phyloP scores from a whole-genome alignment of 768 basidiomycete genomes.

The Amanita phalloides region DNA sequence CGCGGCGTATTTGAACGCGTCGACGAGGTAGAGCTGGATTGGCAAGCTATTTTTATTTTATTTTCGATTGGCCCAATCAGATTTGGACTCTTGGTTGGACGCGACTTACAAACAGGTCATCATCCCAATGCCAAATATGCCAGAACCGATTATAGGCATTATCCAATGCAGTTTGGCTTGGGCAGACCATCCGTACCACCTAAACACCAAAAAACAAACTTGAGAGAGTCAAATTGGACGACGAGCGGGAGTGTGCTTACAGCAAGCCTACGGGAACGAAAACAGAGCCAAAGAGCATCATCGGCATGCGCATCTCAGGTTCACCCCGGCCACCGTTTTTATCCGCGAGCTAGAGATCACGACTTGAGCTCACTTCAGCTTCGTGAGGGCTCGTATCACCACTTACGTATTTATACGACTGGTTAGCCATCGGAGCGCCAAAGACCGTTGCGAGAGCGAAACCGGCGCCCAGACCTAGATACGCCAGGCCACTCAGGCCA shows the following conservation, averaged over 20 bases:
- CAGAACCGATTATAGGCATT: constrained; percentile 61
- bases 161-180: constrained; percentile 60
- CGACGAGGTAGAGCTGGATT: constrained; percentile 61
- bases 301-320: constrained; percentile 73
- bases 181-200: constrained; percentile 79
- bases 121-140: constrained; percentile 47
- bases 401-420: constrained; percentile 37
- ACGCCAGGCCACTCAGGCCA: constrained; percentile 44
- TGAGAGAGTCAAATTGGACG: neutral
- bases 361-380: neutral
- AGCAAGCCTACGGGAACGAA: constrained; percentile 61
- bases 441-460: constrained; percentile 37
- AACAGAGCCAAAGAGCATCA: constrained; percentile 57
- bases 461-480: constrained; percentile 45
- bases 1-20: constrained; percentile 62
- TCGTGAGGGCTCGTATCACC: neutral
- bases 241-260: constrained; percentile 24
- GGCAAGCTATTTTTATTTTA: constrained; percentile 47
- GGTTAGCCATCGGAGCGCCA: constrained; percentile 37
- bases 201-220: constrained; percentile 6
- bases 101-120: too few relatives aligned
- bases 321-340: constrained; percentile 52
- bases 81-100: neutral
- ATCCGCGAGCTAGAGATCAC: constrained; percentile 27
- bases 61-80: neutral